Conservation (phyloP, 2,329 filamentous ascomycete genomes). For the Trichoderma sp. region DNA sequence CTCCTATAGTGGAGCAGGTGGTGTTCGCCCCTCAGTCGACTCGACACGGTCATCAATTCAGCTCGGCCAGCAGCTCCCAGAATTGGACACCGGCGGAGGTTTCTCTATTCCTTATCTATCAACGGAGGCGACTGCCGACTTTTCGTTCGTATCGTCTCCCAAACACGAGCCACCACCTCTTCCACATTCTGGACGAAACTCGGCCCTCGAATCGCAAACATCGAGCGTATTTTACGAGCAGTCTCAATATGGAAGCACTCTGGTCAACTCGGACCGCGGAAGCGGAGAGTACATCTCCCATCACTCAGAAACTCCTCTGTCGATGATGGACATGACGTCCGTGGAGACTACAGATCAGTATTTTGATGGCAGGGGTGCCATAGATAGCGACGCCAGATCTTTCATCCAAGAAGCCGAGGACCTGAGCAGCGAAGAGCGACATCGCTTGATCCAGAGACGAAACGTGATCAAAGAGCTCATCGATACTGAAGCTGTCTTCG, state of each 20-base stretch:
- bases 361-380: slow-evolving; percentile 43
- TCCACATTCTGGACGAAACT: slow-evolving; percentile 45
- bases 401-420: slow-evolving; percentile 46
- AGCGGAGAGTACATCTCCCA: slow-evolving; percentile 52
- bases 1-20: slow-evolving; percentile 33
- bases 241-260: slow-evolving; percentile 46
- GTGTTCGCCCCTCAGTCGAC: slow-evolving; percentile 35
- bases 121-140: slow-evolving; percentile 39
- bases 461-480: slow-evolving; percentile 89
- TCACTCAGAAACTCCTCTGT: slow-evolving; percentile 51
- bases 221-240: slow-evolving; percentile 47
- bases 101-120: slow-evolving; percentile 55
- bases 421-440: slow-evolving; percentile 60
- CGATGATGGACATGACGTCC: slow-evolving; percentile 51
- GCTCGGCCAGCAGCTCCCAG: slow-evolving; percentile 49
- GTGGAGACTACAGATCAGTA: slow-evolving; percentile 49
- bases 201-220: slow-evolving; percentile 48
- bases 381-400: slow-evolving; percentile 46
- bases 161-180: slow-evolving; percentile 57
- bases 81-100: slow-evolving; percentile 55
- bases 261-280: slow-evolving; percentile 50
- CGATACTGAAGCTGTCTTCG: slow-evolving; percentile 89
- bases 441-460: slow-evolving; percentile 77
- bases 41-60: slow-evolving; percentile 37
- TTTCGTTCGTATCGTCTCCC: slow-evolving; percentile 46